These are phyloP conservation scores for Xylariaceae sp. DNA, from an alignment of 2,329 filamentous ascomycete genomes.

Conservation along the genomic window DNA sequence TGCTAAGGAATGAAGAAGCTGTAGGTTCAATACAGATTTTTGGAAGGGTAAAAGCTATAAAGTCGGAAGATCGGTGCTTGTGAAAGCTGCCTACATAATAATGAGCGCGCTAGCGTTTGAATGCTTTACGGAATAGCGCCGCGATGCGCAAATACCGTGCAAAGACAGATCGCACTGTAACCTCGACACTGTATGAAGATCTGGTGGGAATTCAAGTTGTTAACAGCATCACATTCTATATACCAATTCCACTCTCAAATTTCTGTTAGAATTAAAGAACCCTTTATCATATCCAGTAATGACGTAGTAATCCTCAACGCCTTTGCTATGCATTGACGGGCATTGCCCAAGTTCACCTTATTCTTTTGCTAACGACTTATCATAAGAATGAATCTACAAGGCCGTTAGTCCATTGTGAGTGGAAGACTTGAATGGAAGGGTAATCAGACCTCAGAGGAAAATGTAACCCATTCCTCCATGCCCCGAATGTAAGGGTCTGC, in stretches of 20 bases:
- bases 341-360: neutral
- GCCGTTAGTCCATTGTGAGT: slow-evolving; percentile 13
- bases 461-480: slow-evolving; percentile 74
- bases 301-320: too few relatives aligned
- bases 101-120: too few relatives aligned
- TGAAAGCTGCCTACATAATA: too few relatives aligned
- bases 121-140: too few relatives aligned
- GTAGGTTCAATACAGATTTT: neutral
- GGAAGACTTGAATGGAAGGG: neutral
- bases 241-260: too few relatives aligned
- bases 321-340: neutral
- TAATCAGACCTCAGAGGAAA: slow-evolving; percentile 59
- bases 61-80: too few relatives aligned
- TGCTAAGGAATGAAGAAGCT: neutral
- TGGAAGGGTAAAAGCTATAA: neutral
- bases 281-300: too few relatives aligned
- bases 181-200: too few relatives aligned
- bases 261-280: neutral
- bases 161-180: too few relatives aligned
- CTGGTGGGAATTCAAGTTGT: too few relatives aligned
- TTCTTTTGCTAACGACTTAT: slow-evolving; percentile 12
- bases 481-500: slow-evolving; percentile 69
- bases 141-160: too few relatives aligned
- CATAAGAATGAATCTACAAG: slow-evolving; percentile 34
- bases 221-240: too few relatives aligned